Base-by-base conservation (phyloP, 768 basidiomycete species). In the Podaxis mareebaensis region DNA sequence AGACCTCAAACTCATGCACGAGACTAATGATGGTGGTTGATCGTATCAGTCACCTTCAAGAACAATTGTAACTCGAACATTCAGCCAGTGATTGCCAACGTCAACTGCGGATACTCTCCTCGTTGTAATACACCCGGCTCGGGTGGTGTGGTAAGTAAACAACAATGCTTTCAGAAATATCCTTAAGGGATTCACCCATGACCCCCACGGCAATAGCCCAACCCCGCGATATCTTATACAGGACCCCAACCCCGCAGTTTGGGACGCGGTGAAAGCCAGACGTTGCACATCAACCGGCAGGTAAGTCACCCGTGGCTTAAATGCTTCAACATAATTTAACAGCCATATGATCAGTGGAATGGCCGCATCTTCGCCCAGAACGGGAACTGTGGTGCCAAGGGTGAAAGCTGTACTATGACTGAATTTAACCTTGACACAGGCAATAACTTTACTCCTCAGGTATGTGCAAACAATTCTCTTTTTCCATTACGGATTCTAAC, bases 391-490 rank as follows among this genome's bases (percentile, higher is more conserved):
- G 79, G 79, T 3, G 68, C 68, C 36, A 69, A 67, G 53, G 79
- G 77, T n/a, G 79, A 80, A 61, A 67, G 69, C 33, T 79, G 79
- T 68, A 76, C 77, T 12, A 66, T 77, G 65, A 70, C 71, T 3
- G 79, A 80, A 61, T 79, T 75, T 53, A 80, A 80, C 53, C 72
- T 80, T 22, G 78, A 78, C 68, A 74, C 73, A 0, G 76, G 75
- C 12, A 68, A 68, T 51, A 46, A 63, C 12, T 72, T 64, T 36
- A 73, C 72, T 0, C 67, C 73, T 13, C 72, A 75, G 64, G 72
- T 70, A 58, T 39, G 62, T 55, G 22, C 33, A 20, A 20, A 13
- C 28, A 15, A 10, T 8, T 12, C 15, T 8, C 28, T 24, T 28
- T 12, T 55, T 15, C 17, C 10, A 22, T 17, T 0, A 26, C 1